Conservation (phyloP, 345 rosid species). For the Hevea brasiliensis region DNA sequence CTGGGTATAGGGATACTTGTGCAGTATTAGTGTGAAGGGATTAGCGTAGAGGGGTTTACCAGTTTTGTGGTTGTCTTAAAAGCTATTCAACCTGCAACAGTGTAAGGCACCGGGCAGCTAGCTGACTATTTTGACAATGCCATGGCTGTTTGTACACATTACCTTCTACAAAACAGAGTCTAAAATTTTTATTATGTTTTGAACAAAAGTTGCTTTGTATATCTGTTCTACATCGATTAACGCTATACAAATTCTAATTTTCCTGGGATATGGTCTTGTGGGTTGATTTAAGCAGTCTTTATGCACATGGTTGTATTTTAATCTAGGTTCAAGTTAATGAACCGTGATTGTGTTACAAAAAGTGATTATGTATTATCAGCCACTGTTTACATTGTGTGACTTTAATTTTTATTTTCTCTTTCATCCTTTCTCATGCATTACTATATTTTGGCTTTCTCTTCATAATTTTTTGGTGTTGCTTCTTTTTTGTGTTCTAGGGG, state of each 20-base stretch:
- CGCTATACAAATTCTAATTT: neutral
- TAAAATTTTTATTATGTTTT: too few species aligned
- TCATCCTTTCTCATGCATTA: neutral
- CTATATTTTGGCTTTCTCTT: neutral
- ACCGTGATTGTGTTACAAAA: neutral
- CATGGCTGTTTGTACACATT: neutral
- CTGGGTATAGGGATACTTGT: too few species aligned
- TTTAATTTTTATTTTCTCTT: neutral
- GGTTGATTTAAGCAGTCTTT: too few species aligned
- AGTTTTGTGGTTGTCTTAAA: neutral
- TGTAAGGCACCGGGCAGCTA: neutral
- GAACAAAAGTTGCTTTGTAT: too few species aligned
- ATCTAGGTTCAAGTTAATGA: neutral
- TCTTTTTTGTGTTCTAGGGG: slow-evolving; percentile 25
- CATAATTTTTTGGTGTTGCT: neutral
- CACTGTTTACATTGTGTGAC: neutral
- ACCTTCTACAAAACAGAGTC: neutral
- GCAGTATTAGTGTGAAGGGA: too few species aligned
- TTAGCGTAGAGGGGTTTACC: too few species aligned
- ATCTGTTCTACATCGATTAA: neutral
- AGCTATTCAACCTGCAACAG: neutral
- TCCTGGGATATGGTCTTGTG: neutral
- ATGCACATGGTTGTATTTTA: too few species aligned
- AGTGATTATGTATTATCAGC: neutral
- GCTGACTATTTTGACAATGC: neutral